Base-by-base conservation (phyloP, 768 basidiomycete species). In the Boletus bicolor region DNA sequence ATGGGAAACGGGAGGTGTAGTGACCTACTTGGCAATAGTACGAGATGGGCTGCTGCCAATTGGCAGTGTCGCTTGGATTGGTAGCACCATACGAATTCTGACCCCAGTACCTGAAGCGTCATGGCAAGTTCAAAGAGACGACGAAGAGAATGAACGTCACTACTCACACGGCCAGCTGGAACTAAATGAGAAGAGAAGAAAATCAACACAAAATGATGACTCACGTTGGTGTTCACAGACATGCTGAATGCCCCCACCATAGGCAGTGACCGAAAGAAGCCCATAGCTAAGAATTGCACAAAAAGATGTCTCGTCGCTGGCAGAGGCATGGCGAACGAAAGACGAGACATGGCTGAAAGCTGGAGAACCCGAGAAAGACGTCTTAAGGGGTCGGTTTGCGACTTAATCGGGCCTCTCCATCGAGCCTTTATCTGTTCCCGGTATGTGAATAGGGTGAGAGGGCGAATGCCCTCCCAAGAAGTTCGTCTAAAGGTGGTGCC, bases 1-100 rank as follows among this genome's bases (percentile, higher is more conserved):
- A 7, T 0, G 24, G 15, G 26, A n/a, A 37, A 41, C 41, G 19
- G 19, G 1, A 21, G 17, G 28, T 24, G 2, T 12, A 21, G 11
- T 21, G 21, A 48, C 65, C 0, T 34, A 66, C 70, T 34, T 64
- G 51, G 21, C 74, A 75, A 54, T 76, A 75, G 35, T 62, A 69
- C 17, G 64, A 67, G 36, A 75, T 67, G 0, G 56, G 37, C 44
- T 75, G 63, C 50, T 75, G 75, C 61, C 61, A 75, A 19, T 66
- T 54, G 5, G 66, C 62, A 7, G 69, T 63, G 47, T 75, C 58
- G 15, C 47, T 45, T 21, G 67, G 55, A 53, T 75, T 62, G 2
- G 59, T 61, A 3, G 74, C 73, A 10, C 75, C 74, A 24, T 71
- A 72, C 8, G 73, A 75, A 35, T 74, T 73, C 60, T 74, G 75